Evolutionary conservation across 208 protist species (phyloP).

Genomic region (Acanthamoeba sp.): DNA sequence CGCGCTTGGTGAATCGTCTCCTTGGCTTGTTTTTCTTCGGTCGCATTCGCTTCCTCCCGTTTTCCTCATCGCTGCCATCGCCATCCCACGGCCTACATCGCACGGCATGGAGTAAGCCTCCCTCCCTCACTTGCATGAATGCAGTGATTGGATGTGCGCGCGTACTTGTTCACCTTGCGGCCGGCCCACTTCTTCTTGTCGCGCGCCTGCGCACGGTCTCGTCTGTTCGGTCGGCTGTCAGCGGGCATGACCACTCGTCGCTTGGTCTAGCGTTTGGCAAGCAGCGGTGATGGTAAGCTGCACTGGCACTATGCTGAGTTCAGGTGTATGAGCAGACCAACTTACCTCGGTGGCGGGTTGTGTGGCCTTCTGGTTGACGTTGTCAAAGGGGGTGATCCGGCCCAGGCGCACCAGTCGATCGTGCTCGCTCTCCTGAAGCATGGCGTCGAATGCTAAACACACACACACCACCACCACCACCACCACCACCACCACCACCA

Average conservation of each 20-base stretch:
- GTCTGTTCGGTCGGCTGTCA: background rate
- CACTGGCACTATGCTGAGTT: no score
- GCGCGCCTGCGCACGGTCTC: background rate
- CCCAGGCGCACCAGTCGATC: constrained; percentile 35
- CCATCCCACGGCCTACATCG: background rate
- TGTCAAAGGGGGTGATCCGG: constrained; percentile 54
- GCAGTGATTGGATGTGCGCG: background rate
- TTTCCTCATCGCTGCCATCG: background rate
- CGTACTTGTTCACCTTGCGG: constrained; percentile 42
- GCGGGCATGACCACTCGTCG: background rate
- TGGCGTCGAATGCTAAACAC: constrained; percentile 22
- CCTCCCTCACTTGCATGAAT: background rate
- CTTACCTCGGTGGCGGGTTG: background rate
- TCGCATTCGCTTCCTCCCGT: background rate
- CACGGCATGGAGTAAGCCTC: no score
- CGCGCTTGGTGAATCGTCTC: background rate
- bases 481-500: no score
- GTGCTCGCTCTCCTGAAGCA: constrained; percentile 22
- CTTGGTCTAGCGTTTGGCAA: background rate
- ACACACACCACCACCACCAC: background rate
- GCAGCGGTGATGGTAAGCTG: no score
- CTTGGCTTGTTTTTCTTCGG: background rate
- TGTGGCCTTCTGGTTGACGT: constrained; percentile 21
- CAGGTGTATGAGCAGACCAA: background rate
- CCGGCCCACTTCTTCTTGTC: constrained; percentile 17